Evolutionary conservation across 768 basidiomycete species (phyloP).

Genomic region (Tricholoma terreum): DNA sequence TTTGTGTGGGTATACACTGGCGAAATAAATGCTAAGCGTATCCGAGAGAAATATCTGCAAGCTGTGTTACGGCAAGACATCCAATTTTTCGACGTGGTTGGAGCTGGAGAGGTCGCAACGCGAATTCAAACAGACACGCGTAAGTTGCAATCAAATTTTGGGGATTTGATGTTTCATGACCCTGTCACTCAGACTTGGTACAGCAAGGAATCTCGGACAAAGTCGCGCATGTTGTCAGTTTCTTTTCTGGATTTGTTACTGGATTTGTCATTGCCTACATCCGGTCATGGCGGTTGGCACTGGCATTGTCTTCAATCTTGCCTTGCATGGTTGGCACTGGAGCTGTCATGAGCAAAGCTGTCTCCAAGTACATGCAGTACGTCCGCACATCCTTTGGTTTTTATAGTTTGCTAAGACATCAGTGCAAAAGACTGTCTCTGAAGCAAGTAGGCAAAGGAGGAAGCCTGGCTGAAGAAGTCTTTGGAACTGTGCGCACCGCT

Average conservation of each 20-base stretch:
- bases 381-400: constrained; percentile 21
- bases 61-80: constrained; percentile 85
- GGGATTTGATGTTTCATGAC: background rate
- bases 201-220: constrained; percentile 93
- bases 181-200: constrained; percentile 57
- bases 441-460: constrained; percentile 77
- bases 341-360: constrained; percentile 63
- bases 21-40: constrained; percentile 77
- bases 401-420: too few species aligned
- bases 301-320: constrained; percentile 77
- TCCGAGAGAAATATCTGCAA: constrained; percentile 79
- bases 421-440: constrained; percentile 50
- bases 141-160: constrained; percentile 30
- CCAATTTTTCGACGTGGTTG: constrained; percentile 86
- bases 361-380: constrained; percentile 65
- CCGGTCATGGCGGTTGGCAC: constrained; percentile 75
- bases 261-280: constrained; percentile 76
- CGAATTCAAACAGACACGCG: constrained; percentile 88
- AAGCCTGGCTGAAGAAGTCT: constrained; percentile 87
- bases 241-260: constrained; percentile 65
- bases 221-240: constrained; percentile 64
- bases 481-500: constrained; percentile 85
- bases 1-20: constrained; percentile 67
- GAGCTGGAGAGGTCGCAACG: constrained; percentile 91
- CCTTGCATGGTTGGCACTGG: constrained; percentile 81